Evolutionary conservation across 805 yeast species (phyloP).

Genomic region (Blastobotrys peoriensis): DNA sequence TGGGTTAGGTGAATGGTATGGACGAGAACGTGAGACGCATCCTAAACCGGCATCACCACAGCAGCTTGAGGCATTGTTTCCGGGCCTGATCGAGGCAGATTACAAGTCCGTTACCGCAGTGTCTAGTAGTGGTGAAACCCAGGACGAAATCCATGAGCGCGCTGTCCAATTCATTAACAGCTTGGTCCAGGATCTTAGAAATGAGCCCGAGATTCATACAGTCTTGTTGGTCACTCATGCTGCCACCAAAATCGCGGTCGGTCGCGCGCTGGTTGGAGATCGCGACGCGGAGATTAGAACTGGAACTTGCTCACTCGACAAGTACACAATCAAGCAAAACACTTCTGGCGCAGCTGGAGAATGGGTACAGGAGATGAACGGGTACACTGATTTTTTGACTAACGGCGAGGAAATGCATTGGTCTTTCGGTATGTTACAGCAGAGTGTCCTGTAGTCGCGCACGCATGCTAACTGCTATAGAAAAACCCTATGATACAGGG

Average conservation of each 20-base stretch:
- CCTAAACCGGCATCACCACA: conserved; percentile 62
- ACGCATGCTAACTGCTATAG: background rate
- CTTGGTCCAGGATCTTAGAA: conserved; percentile 49
- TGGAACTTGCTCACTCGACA: conserved; percentile 81
- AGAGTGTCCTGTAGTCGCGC: background rate
- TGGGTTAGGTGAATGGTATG: conserved; percentile 92
- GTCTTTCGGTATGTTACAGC: conserved; percentile 54
- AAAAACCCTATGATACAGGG: background rate
- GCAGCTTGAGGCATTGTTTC: conserved; percentile 51
- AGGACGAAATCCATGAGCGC: conserved; percentile 60
- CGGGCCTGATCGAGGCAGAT: conserved; percentile 36
- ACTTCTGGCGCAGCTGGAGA: conserved; percentile 23
- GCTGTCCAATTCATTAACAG: conserved; percentile 46
- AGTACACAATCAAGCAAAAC: conserved; percentile 34
- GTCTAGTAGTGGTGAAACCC: conserved; percentile 64
- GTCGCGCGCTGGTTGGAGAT: conserved; percentile 62
- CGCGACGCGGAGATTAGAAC: conserved; percentile 52
- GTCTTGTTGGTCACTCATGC: conserved; percentile 86
- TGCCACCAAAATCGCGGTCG: conserved; percentile 84
- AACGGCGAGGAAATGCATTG: conserved; percentile 92
- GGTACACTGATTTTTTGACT: conserved; percentile 62
- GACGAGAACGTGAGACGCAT: conserved; percentile 38
- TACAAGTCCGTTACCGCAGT: conserved; percentile 60
- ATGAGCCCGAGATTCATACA: conserved; percentile 54
- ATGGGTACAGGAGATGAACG: conserved; percentile 67